Percentiles rank a stretch among this genome's conserved stretches.
phyloP scores from a whole-genome alignment of 495 filamentous ascomycete genomes.

The Penicillium parvum region DNA sequence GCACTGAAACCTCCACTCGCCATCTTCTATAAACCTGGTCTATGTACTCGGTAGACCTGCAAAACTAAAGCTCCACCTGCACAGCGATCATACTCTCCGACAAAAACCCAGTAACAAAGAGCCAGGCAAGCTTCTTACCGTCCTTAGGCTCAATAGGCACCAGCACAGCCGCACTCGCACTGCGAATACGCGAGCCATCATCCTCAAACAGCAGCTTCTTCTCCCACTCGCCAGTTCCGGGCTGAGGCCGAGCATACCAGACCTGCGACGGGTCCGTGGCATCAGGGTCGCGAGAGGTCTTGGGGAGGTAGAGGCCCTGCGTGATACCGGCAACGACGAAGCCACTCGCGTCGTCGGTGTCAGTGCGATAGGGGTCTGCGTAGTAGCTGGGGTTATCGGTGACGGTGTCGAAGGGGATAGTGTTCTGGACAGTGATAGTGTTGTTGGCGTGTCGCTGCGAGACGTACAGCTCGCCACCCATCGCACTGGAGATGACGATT shows the following conservation, averaged over 20 bases:
- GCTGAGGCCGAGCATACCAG: conserved; percentile 36
- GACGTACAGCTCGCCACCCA: conserved; percentile 31
- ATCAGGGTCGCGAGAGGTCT: conserved; percentile 30
- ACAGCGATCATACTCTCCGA: conserved; percentile 50
- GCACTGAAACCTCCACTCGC: not conserved
- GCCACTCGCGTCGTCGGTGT: conserved; percentile 47
- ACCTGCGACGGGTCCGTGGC: conserved; percentile 45
- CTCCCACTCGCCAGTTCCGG: conserved; percentile 30
- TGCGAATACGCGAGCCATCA: conserved; percentile 49
- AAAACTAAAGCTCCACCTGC: conserved; percentile 46
- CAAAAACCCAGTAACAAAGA: conserved; percentile 56
- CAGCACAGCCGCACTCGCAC: conserved; percentile 49
- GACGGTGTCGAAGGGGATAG: conserved; percentile 36
- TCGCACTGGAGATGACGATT: conserved; percentile 43
- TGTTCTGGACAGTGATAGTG: conserved; percentile 39
- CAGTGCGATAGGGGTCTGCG: conserved; percentile 37
- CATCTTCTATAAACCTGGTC: no score
- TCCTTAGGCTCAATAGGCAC: conserved; percentile 44
- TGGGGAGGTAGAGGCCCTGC: conserved; percentile 30
- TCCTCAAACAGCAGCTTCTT: conserved; percentile 53
- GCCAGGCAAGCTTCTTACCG: conserved; percentile 46
- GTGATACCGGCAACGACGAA: conserved; percentile 50
- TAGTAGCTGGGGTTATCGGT: conserved; percentile 59
- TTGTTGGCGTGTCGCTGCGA: conserved; percentile 21
- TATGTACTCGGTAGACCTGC: no score